Evolutionary conservation across 345 rosid genomes (phyloP), one percentile per base, ranked within the genome.

Genomic region (Sonneratia alba): DNA sequence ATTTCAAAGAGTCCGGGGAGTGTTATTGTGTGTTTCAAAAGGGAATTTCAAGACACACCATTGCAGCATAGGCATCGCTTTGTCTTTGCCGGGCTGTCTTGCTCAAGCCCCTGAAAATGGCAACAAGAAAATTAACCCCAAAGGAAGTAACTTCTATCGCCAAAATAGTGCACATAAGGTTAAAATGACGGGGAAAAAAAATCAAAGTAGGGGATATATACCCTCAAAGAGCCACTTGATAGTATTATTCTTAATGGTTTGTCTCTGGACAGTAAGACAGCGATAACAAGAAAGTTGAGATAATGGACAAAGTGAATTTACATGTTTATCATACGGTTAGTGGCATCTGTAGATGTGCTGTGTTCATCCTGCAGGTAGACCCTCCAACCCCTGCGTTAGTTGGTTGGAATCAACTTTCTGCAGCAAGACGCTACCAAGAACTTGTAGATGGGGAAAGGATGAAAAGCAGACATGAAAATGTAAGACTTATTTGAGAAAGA

Each of bases 341-440:
- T 67, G 34, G 97, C 96, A 71, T 89, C 92, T 27, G 82, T 70
- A 53, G 98, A 84, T 70, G 98, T 87, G 32, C 96, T 89, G 77
- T 91, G 92, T 74, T 93, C 98, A 84, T 93, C 92, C 74, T 82
- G 88, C 37, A 93, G 85, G 83, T 89, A 93, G 69, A 93, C 96
- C 71, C 97, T 88, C 91, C 88, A 88, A 59, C 98, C 96, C 81
- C 97, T 93, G 74, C 38, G 81, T 77, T 75, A 13, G 6, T 18
- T 67, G 76, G 61, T 38, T 9, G 13, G 36, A 8, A 72, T 79
- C 38, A 80, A 67, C 21, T 68, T 8, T 62, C 38, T 1, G 21
- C 3, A 38, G 21, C 70, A 7, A 75, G 55, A 34, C 19, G n/a
- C 15, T 38, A 55, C 21, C 32, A 67, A 40, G 13, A 40, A 42